Conservation (phyloP, 2,329 filamentous ascomycete genomes). For the Clonostachys byssicola region DNA sequence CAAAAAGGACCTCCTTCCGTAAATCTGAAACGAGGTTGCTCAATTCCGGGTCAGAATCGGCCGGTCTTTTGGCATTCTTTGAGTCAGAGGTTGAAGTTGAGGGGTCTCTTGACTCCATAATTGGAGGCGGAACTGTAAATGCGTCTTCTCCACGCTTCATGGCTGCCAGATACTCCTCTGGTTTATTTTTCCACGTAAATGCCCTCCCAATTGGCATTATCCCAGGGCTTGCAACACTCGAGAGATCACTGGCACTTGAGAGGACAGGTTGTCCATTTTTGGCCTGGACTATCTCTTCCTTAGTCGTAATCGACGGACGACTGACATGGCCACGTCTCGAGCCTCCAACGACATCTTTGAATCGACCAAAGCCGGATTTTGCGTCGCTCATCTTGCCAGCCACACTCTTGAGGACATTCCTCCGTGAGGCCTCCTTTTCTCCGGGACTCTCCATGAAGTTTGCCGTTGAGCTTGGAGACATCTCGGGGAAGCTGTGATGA, state of each 20-base stretch:
- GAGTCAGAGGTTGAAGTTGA: slow-evolving; percentile 18
- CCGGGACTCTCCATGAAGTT: slow-evolving; percentile 41
- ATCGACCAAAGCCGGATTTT: slow-evolving; percentile 75
- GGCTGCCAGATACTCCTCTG: slow-evolving; percentile 49
- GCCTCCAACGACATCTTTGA: slow-evolving; percentile 78
- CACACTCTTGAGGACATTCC: slow-evolving; percentile 73
- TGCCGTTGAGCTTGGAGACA: slow-evolving; percentile 37
- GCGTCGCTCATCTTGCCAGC: slow-evolving; percentile 77
- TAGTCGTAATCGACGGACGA: slow-evolving; percentile 41
- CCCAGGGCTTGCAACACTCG: slow-evolving; percentile 1
- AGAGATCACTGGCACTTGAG: slow-evolving; percentile 2
- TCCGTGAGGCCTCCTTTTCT: slow-evolving; percentile 56
- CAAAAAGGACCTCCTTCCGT: slow-evolving; percentile 32
- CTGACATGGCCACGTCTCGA: slow-evolving; percentile 46
- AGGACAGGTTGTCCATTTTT: background rate
- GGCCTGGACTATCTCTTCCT: slow-evolving; percentile 39
- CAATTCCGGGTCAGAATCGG: slow-evolving; percentile 16
- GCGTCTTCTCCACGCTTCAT: slow-evolving; percentile 21
- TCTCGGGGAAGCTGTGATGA: slow-evolving; percentile 33
- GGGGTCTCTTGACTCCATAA: slow-evolving; percentile 12
- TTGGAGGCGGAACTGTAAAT: slow-evolving; percentile 2
- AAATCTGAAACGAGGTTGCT: slow-evolving; percentile 31
- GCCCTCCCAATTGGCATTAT: slow-evolving; percentile 28
- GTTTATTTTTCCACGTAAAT: slow-evolving; percentile 63
- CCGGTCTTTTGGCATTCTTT: slow-evolving; percentile 4